phyloP scores from a whole-genome alignment of 306 rosid species.

The Dicorynia guianensis region DNA sequence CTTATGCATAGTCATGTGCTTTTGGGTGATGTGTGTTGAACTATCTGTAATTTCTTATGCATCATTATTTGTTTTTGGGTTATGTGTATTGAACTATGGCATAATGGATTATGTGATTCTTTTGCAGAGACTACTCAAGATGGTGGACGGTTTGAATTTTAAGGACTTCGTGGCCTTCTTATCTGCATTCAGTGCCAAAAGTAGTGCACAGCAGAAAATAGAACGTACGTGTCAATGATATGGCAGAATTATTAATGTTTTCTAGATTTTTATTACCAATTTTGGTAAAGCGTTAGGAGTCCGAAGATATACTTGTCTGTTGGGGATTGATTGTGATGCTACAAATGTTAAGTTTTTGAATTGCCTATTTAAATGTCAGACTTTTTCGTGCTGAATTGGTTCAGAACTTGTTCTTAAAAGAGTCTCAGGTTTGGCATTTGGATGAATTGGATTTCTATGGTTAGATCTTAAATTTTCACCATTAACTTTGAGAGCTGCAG shows the following conservation, averaged over 20 bases:
- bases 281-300: not conserved
- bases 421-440: slow-evolving; percentile 11
- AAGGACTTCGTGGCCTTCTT: slow-evolving; percentile 92
- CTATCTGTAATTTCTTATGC: slow-evolving; percentile 1
- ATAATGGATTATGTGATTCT: slow-evolving; percentile 39
- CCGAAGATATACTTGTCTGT: slow-evolving; percentile 6
- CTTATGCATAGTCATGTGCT: not conserved
- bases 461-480: not conserved
- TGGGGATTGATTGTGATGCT: not conserved
- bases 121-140: slow-evolving; percentile 80
- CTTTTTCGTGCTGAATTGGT: slow-evolving; percentile 26
- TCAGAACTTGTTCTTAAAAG: slow-evolving; percentile 19
- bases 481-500: slow-evolving; percentile 6
- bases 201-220: slow-evolving; percentile 62
- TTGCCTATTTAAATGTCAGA: not conserved
- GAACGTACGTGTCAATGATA: slow-evolving; percentile 60
- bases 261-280: not conserved
- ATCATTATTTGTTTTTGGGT: not conserved
- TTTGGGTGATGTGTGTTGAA: slow-evolving; percentile 14
- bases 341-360: slow-evolving; percentile 17
- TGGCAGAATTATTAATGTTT: not conserved
- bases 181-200: slow-evolving; percentile 84
- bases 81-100: not conserved
- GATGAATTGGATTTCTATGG: slow-evolving; percentile 7
- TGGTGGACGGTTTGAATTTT: slow-evolving; percentile 88